These are phyloP conservation scores for Sporothrix phasma DNA, from an alignment of 2,329 filamentous ascomycete genomes.

Conservation along the genomic window DNA sequence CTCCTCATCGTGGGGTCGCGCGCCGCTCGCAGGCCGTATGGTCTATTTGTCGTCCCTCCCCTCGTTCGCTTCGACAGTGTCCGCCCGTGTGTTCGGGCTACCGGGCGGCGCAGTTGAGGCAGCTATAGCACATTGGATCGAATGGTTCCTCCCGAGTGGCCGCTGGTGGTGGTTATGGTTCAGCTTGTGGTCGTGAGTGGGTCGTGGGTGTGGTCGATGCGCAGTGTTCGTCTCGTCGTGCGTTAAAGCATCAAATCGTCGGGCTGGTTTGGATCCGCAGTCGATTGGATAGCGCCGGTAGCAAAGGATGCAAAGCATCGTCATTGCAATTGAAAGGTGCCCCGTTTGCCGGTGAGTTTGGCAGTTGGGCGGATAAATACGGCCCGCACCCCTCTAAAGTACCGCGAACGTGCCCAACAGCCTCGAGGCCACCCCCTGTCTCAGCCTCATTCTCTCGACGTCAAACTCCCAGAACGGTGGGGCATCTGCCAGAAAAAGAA, in stretches of 20 bases:
- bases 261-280: neutral
- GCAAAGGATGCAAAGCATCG: neutral
- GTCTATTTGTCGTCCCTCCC: neutral
- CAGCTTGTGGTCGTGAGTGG: neutral
- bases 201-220: neutral
- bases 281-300: neutral
- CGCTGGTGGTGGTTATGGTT: too few species aligned
- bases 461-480: too few species aligned
- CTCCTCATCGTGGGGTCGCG: conserved; percentile 32
- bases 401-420: neutral
- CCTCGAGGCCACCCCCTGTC: neutral
- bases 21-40: neutral
- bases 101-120: neutral
- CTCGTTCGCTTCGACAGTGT: too few species aligned
- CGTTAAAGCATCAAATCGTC: neutral
- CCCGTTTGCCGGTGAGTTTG: neutral
- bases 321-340: neutral
- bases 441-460: too few species aligned
- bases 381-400: neutral
- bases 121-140: conserved; percentile 5
- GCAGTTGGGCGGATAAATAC: conserved; percentile 3
- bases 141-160: neutral
- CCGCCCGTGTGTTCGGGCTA: neutral
- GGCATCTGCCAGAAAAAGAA: neutral
- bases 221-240: neutral